Percentiles rank a stretch among this genome's conserved stretches.
phyloP scores from a whole-genome alignment of 345 rosid genomes.

The Camelina sativa region DNA sequence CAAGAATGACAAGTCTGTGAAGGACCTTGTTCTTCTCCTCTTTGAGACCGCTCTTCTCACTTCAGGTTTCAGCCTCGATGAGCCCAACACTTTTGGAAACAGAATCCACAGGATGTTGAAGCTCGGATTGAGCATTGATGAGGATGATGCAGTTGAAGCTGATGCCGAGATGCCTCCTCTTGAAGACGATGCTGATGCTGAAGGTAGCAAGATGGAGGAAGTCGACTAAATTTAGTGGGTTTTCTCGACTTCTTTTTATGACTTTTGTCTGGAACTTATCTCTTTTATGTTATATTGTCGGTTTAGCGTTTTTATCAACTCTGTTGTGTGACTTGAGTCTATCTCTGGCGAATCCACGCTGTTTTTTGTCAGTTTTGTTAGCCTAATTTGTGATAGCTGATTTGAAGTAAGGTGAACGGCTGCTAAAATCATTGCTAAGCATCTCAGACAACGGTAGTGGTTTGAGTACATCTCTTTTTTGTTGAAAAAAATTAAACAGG shows the following conservation, averaged over 20 bases:
- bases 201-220: conserved; percentile 98
- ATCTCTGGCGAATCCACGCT: no score
- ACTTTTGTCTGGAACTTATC: neutral
- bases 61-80: conserved; percentile 90
- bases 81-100: conserved; percentile 94
- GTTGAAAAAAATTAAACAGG: no score
- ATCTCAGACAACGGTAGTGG: no score
- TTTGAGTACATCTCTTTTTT: no score
- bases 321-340: neutral
- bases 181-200: conserved; percentile 81
- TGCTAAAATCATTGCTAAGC: no score
- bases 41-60: conserved; percentile 85
- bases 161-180: conserved; percentile 82
- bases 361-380: no score
- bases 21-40: conserved; percentile 77
- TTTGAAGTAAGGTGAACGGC: no score
- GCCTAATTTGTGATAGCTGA: no score
- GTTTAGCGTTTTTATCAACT: neutral
- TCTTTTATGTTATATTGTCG: neutral
- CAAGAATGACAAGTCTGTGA: conserved; percentile 88
- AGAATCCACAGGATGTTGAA: conserved; percentile 92
- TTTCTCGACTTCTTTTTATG: no score
- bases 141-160: conserved; percentile 59
- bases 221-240: conserved; percentile 56
- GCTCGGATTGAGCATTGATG: conserved; percentile 81